phyloP scores from a whole-genome alignment of 1,139 yeast genomes.

The Saccharomyces hybrid region DNA sequence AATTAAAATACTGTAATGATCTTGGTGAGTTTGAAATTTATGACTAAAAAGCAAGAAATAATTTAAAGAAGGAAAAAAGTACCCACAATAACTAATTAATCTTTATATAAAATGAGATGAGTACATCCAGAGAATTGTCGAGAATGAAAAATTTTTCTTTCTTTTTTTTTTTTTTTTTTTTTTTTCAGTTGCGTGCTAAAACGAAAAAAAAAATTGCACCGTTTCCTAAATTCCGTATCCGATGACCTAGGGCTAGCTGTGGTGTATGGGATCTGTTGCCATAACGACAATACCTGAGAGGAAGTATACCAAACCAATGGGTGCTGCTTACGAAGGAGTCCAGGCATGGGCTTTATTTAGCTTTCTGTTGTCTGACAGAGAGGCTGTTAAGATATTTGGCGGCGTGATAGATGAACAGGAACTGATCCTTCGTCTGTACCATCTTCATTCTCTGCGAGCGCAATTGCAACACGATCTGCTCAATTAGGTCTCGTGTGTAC shows the following conservation, averaged over 20 bases:
- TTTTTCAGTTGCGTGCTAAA: neutral
- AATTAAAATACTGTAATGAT: conserved; percentile 17
- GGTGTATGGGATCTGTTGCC: neutral
- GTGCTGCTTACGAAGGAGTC: too few relatives aligned
- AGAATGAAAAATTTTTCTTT: conserved; percentile 14
- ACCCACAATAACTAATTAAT: neutral
- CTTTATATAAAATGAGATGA: neutral
- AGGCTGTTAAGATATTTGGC: conserved; percentile 17
- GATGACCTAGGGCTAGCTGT: neutral
- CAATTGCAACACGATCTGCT: conserved; percentile 28
- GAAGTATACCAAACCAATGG: too few relatives aligned
- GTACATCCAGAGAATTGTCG: neutral
- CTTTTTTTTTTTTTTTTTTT: neutral
- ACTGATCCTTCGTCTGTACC: conserved; percentile 31
- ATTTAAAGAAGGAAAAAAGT: too few relatives aligned
- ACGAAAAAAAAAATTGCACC: neutral
- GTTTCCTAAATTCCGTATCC: too few relatives aligned
- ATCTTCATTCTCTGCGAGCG: conserved; percentile 30
- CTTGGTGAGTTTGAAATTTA: neutral
- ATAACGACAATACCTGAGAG: neutral
- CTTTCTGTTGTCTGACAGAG: neutral
- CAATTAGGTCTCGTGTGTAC: conserved; percentile 27
- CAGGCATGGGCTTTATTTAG: neutral
- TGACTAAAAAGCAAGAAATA: too few relatives aligned
- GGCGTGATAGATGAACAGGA: conserved; percentile 28